A percentile compares a stretch with the other conserved stretches of the same genome.
Conservation (phyloP, 495 filamentous ascomycete species). For the Collariella sp. region DNA sequence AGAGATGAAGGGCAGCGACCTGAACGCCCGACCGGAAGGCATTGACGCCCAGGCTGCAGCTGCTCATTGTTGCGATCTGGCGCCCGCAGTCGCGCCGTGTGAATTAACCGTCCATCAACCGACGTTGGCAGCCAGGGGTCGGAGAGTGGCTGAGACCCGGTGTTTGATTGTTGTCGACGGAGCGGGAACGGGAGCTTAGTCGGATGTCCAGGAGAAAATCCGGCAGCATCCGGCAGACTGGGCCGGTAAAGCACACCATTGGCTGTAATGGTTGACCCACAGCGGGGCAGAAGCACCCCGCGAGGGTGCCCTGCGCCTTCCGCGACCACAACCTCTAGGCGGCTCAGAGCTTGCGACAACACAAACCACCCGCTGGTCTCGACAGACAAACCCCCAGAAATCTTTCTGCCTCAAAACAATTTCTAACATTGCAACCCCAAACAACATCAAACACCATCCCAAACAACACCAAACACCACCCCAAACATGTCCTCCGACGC, state of each 20-base stretch:
- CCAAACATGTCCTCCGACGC: constrained; percentile 39
- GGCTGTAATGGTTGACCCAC: neutral
- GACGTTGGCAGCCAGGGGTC: neutral
- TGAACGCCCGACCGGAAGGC: constrained; percentile 26
- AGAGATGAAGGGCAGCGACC: constrained; percentile 17
- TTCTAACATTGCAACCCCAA: neutral
- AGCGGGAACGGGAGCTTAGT: neutral
- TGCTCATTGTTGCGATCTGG: constrained; percentile 23
- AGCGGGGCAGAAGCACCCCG: neutral
- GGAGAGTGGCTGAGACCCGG: neutral
- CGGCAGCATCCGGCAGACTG: neutral
- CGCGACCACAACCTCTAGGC: neutral
- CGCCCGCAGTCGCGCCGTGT: constrained; percentile 20
- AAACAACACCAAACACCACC: neutral
- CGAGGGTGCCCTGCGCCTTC: neutral
- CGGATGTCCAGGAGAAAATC: neutral
- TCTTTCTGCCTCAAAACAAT: neutral
- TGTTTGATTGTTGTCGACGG: neutral
- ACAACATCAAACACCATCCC: neutral
- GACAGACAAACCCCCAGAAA: neutral
- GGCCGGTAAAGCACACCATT: neutral
- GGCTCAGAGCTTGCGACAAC: constrained; percentile 3
- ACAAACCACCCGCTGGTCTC: neutral
- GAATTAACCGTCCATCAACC: constrained; percentile 23
- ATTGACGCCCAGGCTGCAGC: constrained; percentile 24